phyloP scores from a whole-genome alignment of 2,329 filamentous ascomycete species.

The Sarocladium strictum region DNA sequence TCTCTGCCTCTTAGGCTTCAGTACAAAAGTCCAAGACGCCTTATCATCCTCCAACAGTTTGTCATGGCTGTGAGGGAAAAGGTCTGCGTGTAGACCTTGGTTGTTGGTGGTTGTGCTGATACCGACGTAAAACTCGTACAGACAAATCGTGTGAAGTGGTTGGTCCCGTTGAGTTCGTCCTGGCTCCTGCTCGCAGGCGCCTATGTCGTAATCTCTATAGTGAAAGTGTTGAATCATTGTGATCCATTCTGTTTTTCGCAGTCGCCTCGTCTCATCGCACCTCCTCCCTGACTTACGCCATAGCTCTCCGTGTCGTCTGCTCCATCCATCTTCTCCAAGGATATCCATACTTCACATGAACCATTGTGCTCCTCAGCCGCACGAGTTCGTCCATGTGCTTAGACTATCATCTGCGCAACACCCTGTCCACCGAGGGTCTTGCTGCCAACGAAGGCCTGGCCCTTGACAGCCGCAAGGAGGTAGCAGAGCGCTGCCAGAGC shows the following conservation, averaged over 20 bases:
- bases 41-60: no score
- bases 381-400: no score
- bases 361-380: no score
- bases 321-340: neutral
- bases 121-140: neutral
- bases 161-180: neutral
- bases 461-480: slow-evolving; percentile 69
- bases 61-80: no score
- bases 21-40: no score
- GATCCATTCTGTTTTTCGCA: neutral
- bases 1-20: no score
- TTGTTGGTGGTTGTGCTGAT: neutral
- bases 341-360: neutral
- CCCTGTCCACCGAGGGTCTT: slow-evolving; percentile 94
- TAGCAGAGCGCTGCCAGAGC: slow-evolving; percentile 77
- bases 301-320: neutral
- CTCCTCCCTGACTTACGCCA: neutral
- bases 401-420: slow-evolving; percentile 97
- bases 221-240: neutral
- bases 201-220: neutral
- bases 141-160: neutral
- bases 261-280: neutral
- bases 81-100: neutral
- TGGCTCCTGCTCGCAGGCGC: neutral
- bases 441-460: slow-evolving; percentile 82